These are phyloP conservation scores for Penicillium canariense DNA, from an alignment of 495 filamentous ascomycete species.

Conservation along the genomic window DNA sequence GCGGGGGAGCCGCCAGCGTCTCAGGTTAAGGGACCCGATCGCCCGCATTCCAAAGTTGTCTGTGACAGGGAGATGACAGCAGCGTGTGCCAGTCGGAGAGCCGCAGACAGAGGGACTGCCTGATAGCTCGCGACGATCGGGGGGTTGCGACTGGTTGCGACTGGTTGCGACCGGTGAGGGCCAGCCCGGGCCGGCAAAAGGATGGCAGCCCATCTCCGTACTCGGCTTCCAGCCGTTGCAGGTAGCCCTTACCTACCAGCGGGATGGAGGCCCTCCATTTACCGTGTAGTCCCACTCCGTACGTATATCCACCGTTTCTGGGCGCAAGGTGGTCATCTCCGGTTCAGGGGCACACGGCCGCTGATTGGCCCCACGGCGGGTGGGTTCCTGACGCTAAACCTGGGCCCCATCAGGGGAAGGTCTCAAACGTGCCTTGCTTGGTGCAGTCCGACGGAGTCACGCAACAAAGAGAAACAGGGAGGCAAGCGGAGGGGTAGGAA, in stretches of 20 bases:
- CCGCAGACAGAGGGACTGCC: no score
- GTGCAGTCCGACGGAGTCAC: no score
- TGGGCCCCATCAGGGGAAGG: not conserved
- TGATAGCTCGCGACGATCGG: no score
- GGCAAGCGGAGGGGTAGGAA: not conserved
- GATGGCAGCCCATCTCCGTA: no score
- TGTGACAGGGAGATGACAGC: not conserved
- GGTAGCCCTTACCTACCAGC: no score
- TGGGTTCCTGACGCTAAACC: conserved; percentile 34
- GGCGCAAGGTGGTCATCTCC: conserved; percentile 20
- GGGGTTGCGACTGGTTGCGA: no score
- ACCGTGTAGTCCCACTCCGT: no score
- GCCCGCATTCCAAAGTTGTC: not conserved
- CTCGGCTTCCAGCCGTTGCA: no score
- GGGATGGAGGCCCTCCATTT: no score
- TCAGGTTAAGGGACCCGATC: conserved; percentile 13
- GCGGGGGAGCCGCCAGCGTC: conserved; percentile 15
- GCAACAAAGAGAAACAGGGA: no score
- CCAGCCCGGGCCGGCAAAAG: not conserved
- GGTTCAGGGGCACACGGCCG: conserved; percentile 21
- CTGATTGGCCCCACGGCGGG: conserved; percentile 22
- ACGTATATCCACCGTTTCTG: no score
- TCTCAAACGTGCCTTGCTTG: conserved; percentile 3
- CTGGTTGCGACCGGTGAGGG: not conserved
- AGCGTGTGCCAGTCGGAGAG: no score